These are phyloP conservation scores for Echria macrotheca DNA, from an alignment of 495 filamentous ascomycete species.

Conservation along the genomic window DNA sequence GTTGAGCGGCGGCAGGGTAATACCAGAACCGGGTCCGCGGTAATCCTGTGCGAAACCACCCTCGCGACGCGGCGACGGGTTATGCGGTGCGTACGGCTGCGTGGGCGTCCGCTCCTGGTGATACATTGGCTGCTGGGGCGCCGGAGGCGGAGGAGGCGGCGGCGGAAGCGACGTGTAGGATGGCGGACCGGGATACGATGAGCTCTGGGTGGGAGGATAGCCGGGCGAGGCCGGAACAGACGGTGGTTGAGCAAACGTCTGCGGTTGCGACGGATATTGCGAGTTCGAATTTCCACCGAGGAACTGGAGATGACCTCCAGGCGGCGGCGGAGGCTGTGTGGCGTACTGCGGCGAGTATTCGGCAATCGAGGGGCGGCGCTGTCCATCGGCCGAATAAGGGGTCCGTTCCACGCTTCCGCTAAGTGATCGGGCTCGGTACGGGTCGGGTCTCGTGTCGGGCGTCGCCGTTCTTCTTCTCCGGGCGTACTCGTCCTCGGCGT, in stretches of 20 bases:
- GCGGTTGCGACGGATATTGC: conserved; percentile 29
- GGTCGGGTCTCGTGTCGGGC: conserved; percentile 55
- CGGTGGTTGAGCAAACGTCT: conserved; percentile 43
- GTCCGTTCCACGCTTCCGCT: conserved; percentile 61
- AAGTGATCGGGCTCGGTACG: conserved; percentile 64
- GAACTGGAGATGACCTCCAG: conserved; percentile 33
- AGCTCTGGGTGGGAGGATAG: conserved; percentile 32
- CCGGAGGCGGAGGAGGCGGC: conserved; percentile 36
- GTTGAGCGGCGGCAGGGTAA: conserved; percentile 16
- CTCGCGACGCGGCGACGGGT: conserved; percentile 23
- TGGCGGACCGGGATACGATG: conserved; percentile 15
- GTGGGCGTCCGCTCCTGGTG: conserved; percentile 21
- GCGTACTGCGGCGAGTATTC: conserved; percentile 44
- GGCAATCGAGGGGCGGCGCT: conserved; percentile 50
- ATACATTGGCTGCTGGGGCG: not conserved
- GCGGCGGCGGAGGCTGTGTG: conserved; percentile 33
- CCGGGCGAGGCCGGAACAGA: conserved; percentile 38
- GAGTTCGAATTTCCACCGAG: conserved; percentile 22
- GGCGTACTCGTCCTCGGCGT: conserved; percentile 59
- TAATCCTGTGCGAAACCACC: conserved; percentile 17
- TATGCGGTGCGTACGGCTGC: conserved; percentile 25
- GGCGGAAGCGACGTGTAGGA: conserved; percentile 37
- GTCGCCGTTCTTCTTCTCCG: conserved; percentile 57
- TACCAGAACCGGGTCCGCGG: conserved; percentile 10
- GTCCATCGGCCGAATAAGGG: conserved; percentile 41